Conservation (phyloP, 176 grass and related monocot species). For the Zoysia pacifica region DNA sequence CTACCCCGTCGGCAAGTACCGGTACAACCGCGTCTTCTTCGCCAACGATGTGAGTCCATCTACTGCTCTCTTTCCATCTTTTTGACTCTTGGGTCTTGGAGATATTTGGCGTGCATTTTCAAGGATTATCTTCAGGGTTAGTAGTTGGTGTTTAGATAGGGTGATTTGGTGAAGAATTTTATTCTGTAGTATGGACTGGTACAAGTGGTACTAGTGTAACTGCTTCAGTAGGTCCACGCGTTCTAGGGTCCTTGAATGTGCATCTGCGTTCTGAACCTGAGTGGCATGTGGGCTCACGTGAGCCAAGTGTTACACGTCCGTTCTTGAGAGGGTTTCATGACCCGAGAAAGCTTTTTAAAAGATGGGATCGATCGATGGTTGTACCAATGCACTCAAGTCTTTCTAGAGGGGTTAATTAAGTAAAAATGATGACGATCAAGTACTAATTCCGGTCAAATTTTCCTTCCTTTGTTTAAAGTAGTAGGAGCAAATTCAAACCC, state of each 20-base stretch:
- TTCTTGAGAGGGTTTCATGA: not conserved
- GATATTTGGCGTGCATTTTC: not conserved
- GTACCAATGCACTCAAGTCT: not conserved
- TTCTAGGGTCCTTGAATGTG: not conserved
- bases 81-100: not conserved
- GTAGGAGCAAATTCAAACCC: not conserved
- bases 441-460: not conserved
- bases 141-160: not conserved
- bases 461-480: not conserved
- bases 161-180: not conserved
- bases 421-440: not conserved
- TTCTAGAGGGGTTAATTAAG: not conserved
- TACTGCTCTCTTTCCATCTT: not conserved
- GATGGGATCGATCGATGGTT: not conserved
- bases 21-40: conserved; percentile 70
- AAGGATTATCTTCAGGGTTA: not conserved
- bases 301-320: not conserved
- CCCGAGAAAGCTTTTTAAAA: not conserved
- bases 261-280: not conserved
- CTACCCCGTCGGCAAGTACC: conserved; percentile 46
- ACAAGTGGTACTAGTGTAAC: not conserved
- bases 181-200: not conserved
- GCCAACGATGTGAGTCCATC: conserved; percentile 48
- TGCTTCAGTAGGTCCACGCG: not conserved
- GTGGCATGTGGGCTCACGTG: conserved; percentile 13